Conservation (phyloP, 371 early-diverging fungal genomes). For the Dichotomocladium elegans region DNA sequence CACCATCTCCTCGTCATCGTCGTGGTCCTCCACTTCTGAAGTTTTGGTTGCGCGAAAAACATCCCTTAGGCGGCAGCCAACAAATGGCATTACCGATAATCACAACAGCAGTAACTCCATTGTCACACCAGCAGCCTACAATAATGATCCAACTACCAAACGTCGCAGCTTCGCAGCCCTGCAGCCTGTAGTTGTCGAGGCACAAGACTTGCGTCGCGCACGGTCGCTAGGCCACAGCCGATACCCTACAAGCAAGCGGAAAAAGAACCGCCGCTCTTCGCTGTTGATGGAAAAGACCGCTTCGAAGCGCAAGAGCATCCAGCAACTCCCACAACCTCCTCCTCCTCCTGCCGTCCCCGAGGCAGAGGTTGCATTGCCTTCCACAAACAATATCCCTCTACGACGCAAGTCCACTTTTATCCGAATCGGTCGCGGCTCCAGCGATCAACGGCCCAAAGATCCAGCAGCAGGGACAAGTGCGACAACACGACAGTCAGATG, state of each 20-base stretch:
- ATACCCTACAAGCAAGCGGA: conserved; percentile 15
- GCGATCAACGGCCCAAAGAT: background rate
- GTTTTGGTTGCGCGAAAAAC: conserved; percentile 7
- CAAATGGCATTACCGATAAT: background rate
- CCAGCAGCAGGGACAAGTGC: background rate
- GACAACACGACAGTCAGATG: background rate
- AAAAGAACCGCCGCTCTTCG: conserved; percentile 28
- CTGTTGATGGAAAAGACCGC: conserved; percentile 34
- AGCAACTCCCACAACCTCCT: conserved; percentile 3
- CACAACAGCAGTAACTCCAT: conserved; percentile 16
- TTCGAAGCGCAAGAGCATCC: conserved; percentile 24
- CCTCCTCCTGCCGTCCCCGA: too few relatives aligned
- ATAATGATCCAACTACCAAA: conserved; percentile 11
- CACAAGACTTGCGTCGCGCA: conserved; percentile 18
- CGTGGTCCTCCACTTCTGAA: conserved; percentile 28
- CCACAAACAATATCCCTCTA: background rate
- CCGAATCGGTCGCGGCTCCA: conserved; percentile 29
- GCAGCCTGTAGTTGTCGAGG: conserved; percentile 18
- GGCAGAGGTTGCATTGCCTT: conserved; percentile 7
- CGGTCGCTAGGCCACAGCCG: conserved; percentile 16
- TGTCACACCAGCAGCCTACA: conserved; percentile 12
- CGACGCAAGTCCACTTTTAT: conserved; percentile 28
- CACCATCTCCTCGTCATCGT: conserved; percentile 19
- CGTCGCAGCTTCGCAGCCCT: conserved; percentile 17
- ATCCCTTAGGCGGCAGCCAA: background rate